Percentiles rank a stretch among this genome's conserved stretches.
phyloP scores from a whole-genome alignment of 257 asterid species.

The Lycium ferocissimum region DNA sequence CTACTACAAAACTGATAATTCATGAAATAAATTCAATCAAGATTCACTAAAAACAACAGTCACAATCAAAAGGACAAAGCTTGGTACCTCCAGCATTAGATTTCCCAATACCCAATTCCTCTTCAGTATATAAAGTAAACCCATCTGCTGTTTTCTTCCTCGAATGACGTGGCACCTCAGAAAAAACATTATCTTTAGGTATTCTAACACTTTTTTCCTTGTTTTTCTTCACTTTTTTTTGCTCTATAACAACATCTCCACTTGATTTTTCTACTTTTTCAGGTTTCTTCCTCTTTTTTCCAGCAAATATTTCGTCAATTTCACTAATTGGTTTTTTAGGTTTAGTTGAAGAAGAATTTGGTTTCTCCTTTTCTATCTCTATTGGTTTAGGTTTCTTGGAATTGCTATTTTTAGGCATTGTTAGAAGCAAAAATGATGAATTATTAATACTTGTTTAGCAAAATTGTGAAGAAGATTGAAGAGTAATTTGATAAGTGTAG shows the following conservation, averaged over 20 bases:
- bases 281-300: slow-evolving; percentile 56
- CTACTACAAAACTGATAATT: neutral
- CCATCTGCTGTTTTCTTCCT: slow-evolving; percentile 73
- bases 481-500: neutral
- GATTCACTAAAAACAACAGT: slow-evolving; percentile 68
- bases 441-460: neutral
- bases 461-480: neutral
- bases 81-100: slow-evolving; percentile 69
- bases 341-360: slow-evolving; percentile 17
- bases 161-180: slow-evolving; percentile 30
- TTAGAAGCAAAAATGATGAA: neutral
- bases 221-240: slow-evolving; percentile 40
- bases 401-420: slow-evolving; percentile 42
- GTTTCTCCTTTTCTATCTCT: slow-evolving; percentile 27
- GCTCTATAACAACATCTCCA: slow-evolving; percentile 30
- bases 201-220: slow-evolving; percentile 38
- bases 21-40: neutral
- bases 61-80: slow-evolving; percentile 80
- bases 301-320: slow-evolving; percentile 75
- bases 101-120: slow-evolving; percentile 70
- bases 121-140: slow-evolving; percentile 63
- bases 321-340: slow-evolving; percentile 54
- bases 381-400: slow-evolving; percentile 28
- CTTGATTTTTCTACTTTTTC: slow-evolving; percentile 40
- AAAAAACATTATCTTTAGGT: slow-evolving; percentile 14